These are phyloP conservation scores for Clonostachys sp. DNA, from an alignment of 2,329 filamentous ascomycete species.

Conservation along the genomic window DNA sequence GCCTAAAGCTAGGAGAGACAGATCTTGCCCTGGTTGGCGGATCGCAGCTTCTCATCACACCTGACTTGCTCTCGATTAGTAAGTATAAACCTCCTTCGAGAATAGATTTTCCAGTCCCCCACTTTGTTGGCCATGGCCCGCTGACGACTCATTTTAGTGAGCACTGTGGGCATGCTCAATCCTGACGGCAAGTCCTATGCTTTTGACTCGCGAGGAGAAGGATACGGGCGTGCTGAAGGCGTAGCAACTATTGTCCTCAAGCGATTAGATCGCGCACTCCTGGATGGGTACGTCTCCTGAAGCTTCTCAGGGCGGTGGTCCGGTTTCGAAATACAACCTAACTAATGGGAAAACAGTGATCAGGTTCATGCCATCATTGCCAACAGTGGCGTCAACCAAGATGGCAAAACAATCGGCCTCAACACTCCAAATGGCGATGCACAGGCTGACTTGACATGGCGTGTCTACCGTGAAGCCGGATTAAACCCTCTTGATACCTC, in stretches of 20 bases:
- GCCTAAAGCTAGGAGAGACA: conserved; percentile 36
- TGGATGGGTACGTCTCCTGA: conserved; percentile 39
- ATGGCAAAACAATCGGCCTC: conserved; percentile 9
- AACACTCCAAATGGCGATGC: conserved; percentile 36
- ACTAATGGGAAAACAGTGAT: too few relatives aligned
- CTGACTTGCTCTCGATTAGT: conserved; percentile 3
- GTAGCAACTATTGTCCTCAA: conserved; percentile 56
- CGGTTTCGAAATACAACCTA: too few relatives aligned
- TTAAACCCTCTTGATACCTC: conserved; percentile 19
- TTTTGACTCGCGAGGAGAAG: conserved; percentile 54
- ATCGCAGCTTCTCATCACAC: conserved; percentile 19
- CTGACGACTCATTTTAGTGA: too few relatives aligned
- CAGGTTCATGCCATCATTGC: conserved; percentile 47
- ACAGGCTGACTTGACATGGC: conserved; percentile 29
- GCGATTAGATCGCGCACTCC: conserved; percentile 49
- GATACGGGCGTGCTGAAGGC: conserved; percentile 62
- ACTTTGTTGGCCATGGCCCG: too few relatives aligned
- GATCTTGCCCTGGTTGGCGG: conserved; percentile 37
- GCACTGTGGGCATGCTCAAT: conserved; percentile 31
- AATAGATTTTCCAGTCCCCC: too few relatives aligned
- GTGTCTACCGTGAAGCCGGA: conserved; percentile 28
- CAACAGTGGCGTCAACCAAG: conserved; percentile 31
- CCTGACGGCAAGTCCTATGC: conserved; percentile 44
- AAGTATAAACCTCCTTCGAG: too few relatives aligned
- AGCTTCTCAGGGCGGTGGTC: conserved; percentile 15